These are phyloP conservation scores for Phytophthora pisi DNA, from an alignment of 352 stramenopile species.

Conservation along the genomic window DNA sequence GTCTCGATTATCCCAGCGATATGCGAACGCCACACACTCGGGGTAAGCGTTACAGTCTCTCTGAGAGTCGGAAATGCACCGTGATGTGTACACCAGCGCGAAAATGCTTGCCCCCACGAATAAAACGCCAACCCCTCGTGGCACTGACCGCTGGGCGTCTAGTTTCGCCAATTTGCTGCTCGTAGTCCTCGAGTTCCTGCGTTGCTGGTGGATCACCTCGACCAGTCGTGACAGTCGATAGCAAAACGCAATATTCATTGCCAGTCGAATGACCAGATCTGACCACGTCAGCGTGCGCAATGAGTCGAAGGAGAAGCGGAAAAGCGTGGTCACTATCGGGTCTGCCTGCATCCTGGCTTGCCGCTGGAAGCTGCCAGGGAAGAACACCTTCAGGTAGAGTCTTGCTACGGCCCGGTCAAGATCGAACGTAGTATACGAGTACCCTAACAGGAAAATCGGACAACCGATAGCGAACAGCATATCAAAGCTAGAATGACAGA, in stretches of 20 bases:
- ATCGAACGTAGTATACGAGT: constrained; percentile 28
- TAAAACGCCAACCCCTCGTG: constrained; percentile 5
- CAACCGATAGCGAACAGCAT: constrained; percentile 29
- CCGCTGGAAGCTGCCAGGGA: constrained; percentile 17
- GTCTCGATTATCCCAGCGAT: constrained; percentile 16
- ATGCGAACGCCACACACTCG: constrained; percentile 17
- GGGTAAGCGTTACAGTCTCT: constrained; percentile 7
- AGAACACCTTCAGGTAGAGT: constrained; percentile 17
- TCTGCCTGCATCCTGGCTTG: constrained; percentile 20
- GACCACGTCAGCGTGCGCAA: constrained; percentile 22
- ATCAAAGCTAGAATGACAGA: constrained; percentile 16
- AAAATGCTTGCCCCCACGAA: constrained; percentile 8
- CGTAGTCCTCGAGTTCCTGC: not conserved
- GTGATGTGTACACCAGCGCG: constrained; percentile 10
- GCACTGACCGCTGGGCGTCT: not conserved
- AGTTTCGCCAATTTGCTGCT: constrained; percentile 3
- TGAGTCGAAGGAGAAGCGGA: constrained; percentile 29
- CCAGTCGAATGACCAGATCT: constrained; percentile 10
- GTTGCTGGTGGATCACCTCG: constrained; percentile 17
- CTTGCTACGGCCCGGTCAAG: constrained; percentile 21
- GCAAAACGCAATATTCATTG: constrained; percentile 33
- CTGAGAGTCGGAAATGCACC: constrained; percentile 15
- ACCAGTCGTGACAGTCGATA: constrained; percentile 27
- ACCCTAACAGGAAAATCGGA: constrained; percentile 22
- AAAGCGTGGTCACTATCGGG: constrained; percentile 15